These are phyloP conservation scores for Beta macrorhiza DNA, from an alignment of 179 eudicot genomes.

Conservation along the genomic window DNA sequence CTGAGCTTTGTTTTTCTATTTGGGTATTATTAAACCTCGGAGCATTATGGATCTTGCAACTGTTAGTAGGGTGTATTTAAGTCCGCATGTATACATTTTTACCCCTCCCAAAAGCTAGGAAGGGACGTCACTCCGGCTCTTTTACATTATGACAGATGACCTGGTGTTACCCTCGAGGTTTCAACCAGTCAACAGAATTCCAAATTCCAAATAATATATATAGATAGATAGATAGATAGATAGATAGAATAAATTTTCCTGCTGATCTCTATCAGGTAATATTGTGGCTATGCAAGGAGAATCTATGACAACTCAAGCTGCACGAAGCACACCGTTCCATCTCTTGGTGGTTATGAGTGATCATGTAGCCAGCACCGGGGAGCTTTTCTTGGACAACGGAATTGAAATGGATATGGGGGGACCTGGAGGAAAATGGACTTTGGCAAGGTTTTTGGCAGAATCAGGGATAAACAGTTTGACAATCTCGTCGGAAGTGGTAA, in stretches of 20 bases:
- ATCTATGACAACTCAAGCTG: conserved; percentile 61
- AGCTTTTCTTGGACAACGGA: conserved; percentile 76
- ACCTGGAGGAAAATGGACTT: conserved; percentile 51
- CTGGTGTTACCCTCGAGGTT: too few relatives aligned
- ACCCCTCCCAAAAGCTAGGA: too few relatives aligned
- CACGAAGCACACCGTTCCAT: conserved; percentile 59
- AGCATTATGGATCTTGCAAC: neutral
- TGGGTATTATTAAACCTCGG: neutral
- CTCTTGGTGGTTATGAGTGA: conserved; percentile 50
- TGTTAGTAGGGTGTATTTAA: neutral
- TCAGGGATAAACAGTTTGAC: conserved; percentile 26
- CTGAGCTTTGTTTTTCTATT: neutral
- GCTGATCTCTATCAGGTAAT: conserved; percentile 33
- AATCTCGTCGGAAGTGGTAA: conserved; percentile 48
- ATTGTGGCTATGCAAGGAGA: conserved; percentile 71
- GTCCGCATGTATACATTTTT: neutral
- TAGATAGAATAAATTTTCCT: neutral
- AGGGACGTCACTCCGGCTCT: too few relatives aligned
- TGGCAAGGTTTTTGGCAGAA: conserved; percentile 41
- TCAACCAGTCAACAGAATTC: too few relatives aligned
- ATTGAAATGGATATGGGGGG: conserved; percentile 57
- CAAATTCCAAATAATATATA: too few relatives aligned
- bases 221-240: too few relatives aligned
- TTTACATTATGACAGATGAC: too few relatives aligned
- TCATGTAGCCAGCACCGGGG: conserved; percentile 44